Evolutionary conservation across 352 stramenopile genomes (phyloP).

Genomic region (Phytopythium helicoides): DNA sequence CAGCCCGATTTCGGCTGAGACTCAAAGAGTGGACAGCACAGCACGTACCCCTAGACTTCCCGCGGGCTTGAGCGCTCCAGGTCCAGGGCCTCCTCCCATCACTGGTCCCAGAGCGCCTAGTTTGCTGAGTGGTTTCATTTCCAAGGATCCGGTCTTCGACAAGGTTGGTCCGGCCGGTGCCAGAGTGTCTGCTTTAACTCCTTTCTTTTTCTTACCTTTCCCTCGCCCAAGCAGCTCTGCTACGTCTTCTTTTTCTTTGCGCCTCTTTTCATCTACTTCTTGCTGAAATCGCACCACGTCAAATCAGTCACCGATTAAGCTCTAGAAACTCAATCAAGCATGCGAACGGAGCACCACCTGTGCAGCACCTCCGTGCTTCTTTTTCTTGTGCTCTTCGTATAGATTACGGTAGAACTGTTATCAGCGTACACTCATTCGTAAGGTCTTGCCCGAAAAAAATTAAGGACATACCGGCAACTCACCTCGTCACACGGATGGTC

Average conservation of each 20-base stretch:
- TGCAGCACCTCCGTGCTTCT: constrained; percentile 32
- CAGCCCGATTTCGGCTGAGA: neutral
- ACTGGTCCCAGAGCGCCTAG: constrained; percentile 24
- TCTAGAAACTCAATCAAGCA: no score
- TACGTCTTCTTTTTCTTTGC: constrained; percentile 80
- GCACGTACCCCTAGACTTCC: constrained; percentile 47
- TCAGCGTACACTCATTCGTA: neutral
- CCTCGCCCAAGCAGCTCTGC: constrained; percentile 71
- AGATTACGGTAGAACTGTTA: constrained; percentile 88
- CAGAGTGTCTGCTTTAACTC: constrained; percentile 43
- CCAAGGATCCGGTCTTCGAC: constrained; percentile 37
- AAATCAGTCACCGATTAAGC: no score
- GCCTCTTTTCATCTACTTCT: constrained; percentile 73
- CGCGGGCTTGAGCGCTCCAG: constrained; percentile 38
- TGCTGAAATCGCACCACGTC: constrained; percentile 11
- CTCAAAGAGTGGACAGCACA: neutral
- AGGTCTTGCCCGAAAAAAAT: no score
- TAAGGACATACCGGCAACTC: neutral
- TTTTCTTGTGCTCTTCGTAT: constrained; percentile 93
- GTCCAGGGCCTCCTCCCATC: constrained; percentile 13
- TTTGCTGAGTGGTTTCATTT: constrained; percentile 71
- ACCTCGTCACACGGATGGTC: constrained; percentile 93
- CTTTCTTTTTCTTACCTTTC: constrained; percentile 57
- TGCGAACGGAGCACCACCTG: constrained; percentile 19
- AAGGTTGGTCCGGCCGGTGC: constrained; percentile 26